Evolutionary conservation across 2,329 filamentous ascomycete genomes (phyloP), one percentile per base, ranked within the genome.

Genomic region (Ophiostoma himal-ulmi): DNA sequence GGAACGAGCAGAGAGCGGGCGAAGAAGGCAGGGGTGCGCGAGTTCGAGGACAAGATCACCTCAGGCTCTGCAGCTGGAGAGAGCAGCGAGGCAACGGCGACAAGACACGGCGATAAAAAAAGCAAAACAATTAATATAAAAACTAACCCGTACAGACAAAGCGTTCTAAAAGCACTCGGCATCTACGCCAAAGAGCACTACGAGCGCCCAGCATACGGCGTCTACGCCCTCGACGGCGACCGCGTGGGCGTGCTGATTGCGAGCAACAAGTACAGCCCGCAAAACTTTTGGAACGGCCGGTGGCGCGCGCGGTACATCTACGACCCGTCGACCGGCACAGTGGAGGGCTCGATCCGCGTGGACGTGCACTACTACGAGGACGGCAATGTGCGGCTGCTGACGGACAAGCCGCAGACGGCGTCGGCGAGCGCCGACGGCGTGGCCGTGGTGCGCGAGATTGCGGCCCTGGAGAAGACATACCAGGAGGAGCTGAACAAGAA

Each of bases 281-380:
- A 94, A 79, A 99, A 99, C 85, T 99, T 93, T 85, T 98, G 95
- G 93, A 98, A 97, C 81, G 95, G 95, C 73, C 93, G 95, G 73
- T 99, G 95, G 92, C 91, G 95, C 77, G 94, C 92, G 67, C 85
- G 91, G 69, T 98, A 98, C 83, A 86, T 91, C 76, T 91, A 91
- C 80, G 85, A 89, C 73, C 89, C 93, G 5, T 82, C 88, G n/a
- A 86, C 86, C 1, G 84, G 84, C 74, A 83, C 83, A 67, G 82
- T 98, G 62, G 88, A 89, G 52, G 95, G 95, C 76, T 88, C 85
- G 71, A 89, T 98, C 80, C 93, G 94, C 79, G 92, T 97, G 69
- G 94, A 98, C 75, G 94, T 99, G 68, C 95, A 99, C 84, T 99
- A 99, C 85, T 99, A 99, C 83, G 95, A 99, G 82, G 96, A 99